Evolutionary conservation across 2,329 filamentous ascomycete species (phyloP).

Genomic region (Cordyceps javanica): DNA sequence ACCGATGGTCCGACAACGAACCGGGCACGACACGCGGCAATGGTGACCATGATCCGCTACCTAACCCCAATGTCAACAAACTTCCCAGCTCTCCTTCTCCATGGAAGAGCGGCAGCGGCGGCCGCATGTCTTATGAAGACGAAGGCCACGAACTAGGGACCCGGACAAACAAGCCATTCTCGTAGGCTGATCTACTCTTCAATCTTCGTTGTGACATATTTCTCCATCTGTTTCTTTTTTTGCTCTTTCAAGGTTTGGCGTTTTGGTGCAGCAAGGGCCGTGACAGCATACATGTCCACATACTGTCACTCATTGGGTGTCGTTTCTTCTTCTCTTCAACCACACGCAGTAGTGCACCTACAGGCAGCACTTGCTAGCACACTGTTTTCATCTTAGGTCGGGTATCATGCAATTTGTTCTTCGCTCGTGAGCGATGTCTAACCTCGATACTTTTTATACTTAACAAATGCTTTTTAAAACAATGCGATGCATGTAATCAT

Average conservation of each 20-base stretch:
- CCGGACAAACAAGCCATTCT: slow-evolving; percentile 11
- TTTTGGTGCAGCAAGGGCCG: background rate
- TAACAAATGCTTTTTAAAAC: background rate
- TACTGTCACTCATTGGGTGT: background rate
- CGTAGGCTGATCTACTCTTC: background rate
- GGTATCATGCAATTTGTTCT: background rate
- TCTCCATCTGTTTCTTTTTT: too few species aligned
- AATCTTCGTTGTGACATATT: background rate
- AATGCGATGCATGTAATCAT: background rate
- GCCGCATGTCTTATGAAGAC: slow-evolving; percentile 24
- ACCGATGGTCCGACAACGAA: slow-evolving; percentile 11
- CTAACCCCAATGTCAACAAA: background rate
- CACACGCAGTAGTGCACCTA: background rate
- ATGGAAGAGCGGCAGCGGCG: slow-evolving; percentile 21
- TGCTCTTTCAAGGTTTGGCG: background rate
- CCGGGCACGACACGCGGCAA: background rate
- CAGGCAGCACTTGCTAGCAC: background rate
- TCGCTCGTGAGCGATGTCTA: background rate
- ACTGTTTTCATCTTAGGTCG: background rate
- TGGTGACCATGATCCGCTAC: slow-evolving; percentile 13
- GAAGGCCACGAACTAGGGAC: slow-evolving; percentile 24
- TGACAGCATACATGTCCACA: background rate
- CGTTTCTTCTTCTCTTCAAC: background rate
- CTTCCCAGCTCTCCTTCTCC: slow-evolving; percentile 16
- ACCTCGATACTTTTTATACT: background rate